Base-by-base conservation (phyloP, 306 rosid species). In the Potentilla sterilis region DNA sequence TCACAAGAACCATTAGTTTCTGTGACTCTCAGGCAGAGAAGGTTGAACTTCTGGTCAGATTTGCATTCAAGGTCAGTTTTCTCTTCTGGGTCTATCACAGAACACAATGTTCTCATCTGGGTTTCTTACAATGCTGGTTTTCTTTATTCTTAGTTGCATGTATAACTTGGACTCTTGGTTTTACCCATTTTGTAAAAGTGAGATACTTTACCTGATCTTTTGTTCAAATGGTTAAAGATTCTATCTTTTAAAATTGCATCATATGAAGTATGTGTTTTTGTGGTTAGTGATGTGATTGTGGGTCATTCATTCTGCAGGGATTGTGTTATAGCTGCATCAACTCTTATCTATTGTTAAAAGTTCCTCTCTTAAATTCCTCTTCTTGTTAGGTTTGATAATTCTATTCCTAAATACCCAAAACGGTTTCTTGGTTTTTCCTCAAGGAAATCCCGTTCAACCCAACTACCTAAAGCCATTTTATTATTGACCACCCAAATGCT, bases 261-360 rank as follows among this genome's bases (percentile, higher is more conserved):
- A 69, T 24, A 69, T 4, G 63, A 69, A 43, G 70, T 64, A 12
- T 35, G 75, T 77, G 61, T 75, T 40, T 65, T 34, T 35, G 8
- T 16, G 21, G 14, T 69, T 54, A 10, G 28, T 69, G 43, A 70
- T 65, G 73, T 72, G 48, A 59, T 35, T 44, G 70, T 67, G 65
- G 70, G 73, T 59, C 76, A 77, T 71, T 58, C 72, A 40, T 81
- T 81, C 79, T 81, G 80, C 81, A 83, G 88, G 83, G 42, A 18
- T 81, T 52, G 52, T 28, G 28, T 28, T 28, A 22, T 58, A 4
- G 70, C 63, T 76, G 70, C 75, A 76, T 54, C 44, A 73, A 52
- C 67, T 75, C 38, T 70, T 68, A 68, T 70, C 46, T 67, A 52
- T 44, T 43, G 32, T 51, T 40, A 48, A 19, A 66, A 55, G 41